phyloP scores from a whole-genome alignment of 75 land plant species.

The Selaginella tamariscina region DNA sequence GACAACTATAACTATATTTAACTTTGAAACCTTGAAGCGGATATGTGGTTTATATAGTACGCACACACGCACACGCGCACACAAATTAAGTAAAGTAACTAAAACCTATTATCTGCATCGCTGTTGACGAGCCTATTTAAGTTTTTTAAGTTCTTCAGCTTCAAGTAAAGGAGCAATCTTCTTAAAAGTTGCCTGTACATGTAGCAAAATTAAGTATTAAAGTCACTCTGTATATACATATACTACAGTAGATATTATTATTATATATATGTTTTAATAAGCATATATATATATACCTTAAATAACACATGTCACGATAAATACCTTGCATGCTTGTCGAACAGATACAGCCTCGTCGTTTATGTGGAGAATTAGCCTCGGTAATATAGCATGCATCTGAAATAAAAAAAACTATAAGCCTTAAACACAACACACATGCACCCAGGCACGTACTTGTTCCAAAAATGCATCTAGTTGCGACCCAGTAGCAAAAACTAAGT shows the following conservation, averaged over 20 bases:
- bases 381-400: conserved; percentile 68
- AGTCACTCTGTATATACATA: background rate
- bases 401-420: background rate
- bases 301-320: background rate
- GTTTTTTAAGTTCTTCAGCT: conserved; percentile 31
- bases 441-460: conserved; percentile 56
- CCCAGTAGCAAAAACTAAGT: conserved; percentile 57
- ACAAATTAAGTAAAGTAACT: background rate
- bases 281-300: background rate
- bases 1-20: background rate
- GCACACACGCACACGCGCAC: background rate
- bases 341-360: conserved; percentile 73
- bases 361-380: conserved; percentile 69
- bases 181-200: conserved; percentile 49
- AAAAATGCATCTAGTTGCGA: conserved; percentile 67
- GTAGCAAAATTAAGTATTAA: background rate
- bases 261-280: background rate
- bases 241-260: background rate
- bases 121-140: conserved; percentile 27
- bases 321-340: conserved; percentile 75
- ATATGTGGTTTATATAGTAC: conserved; percentile 9
- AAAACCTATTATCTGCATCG: conserved; percentile 54
- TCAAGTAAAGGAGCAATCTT: conserved; percentile 42
- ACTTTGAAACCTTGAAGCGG: background rate
- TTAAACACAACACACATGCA: background rate